Percentiles rank a stretch among this genome's conserved stretches.
These are phyloP conservation scores for Candida multigemmis DNA, from an alignment of 805 yeast species.

Conservation along the genomic window DNA sequence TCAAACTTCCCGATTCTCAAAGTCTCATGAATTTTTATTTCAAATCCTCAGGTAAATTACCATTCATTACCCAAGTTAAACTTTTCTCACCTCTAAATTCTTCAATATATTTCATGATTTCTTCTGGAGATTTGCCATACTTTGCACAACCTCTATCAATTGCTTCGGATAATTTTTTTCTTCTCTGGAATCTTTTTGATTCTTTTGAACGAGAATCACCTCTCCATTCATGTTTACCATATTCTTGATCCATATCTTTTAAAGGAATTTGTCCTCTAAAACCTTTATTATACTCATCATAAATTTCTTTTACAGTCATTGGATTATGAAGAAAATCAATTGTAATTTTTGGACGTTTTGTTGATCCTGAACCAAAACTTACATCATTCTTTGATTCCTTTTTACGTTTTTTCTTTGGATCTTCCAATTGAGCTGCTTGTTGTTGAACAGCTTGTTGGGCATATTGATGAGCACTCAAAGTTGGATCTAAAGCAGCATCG, in stretches of 20 bases:
- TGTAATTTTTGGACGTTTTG: conserved; percentile 26
- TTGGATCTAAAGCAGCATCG: background rate
- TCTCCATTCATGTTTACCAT: conserved; percentile 37
- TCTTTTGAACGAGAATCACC: conserved; percentile 38
- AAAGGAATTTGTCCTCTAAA: conserved; percentile 35
- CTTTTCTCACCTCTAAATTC: conserved; percentile 33
- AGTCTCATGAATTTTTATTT: too few species aligned
- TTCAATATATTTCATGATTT: conserved; percentile 30
- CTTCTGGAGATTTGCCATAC: conserved; percentile 30
- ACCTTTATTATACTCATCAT: conserved; percentile 36
- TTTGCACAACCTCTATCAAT: conserved; percentile 31
- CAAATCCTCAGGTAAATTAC: conserved; percentile 30
- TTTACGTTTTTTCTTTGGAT: background rate
- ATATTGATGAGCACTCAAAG: background rate
- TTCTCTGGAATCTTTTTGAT: conserved; percentile 32
- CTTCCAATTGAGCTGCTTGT: background rate
- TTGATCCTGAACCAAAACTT: conserved; percentile 1
- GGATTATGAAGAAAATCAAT: conserved; percentile 36
- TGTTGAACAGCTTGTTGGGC: background rate
- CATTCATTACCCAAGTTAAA: conserved; percentile 40
- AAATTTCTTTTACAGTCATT: conserved; percentile 34
- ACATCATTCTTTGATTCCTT: background rate
- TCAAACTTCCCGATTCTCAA: too few species aligned
- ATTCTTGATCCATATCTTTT: conserved; percentile 31
- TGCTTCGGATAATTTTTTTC: conserved; percentile 35